phyloP scores from a whole-genome alignment of 768 basidiomycete species.

The Mycena rosella region DNA sequence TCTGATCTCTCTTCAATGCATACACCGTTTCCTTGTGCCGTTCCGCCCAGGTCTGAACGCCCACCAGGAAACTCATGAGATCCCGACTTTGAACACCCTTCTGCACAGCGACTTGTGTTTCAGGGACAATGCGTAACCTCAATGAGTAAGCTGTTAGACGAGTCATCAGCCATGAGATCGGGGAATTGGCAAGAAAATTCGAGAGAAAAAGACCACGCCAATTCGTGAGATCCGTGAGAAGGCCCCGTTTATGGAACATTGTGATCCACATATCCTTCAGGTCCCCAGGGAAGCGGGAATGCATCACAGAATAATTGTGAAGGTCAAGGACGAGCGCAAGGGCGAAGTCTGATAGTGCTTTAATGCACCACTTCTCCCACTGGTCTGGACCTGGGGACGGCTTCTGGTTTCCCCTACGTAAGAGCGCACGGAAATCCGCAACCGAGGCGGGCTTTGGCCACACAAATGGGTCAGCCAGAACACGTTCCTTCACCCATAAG shows the following conservation, averaged over 20 bases:
- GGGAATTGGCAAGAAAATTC: conserved; percentile 42
- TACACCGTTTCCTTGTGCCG: conserved; percentile 39
- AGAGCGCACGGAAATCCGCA: conserved; percentile 37
- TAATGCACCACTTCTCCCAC: conserved; percentile 53
- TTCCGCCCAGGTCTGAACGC: conserved; percentile 40
- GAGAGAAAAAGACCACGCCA: conserved; percentile 37
- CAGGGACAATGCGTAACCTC: conserved; percentile 37
- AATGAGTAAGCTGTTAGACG: conserved; percentile 41
- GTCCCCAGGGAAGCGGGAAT: conserved; percentile 42
- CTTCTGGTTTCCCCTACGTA: conserved; percentile 43
- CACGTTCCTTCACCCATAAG: conserved; percentile 13
- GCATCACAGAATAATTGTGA: conserved; percentile 42
- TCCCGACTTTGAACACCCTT: conserved; percentile 45
- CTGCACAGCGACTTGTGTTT: conserved; percentile 45
- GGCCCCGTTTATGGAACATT: conserved; percentile 44
- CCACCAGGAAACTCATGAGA: conserved; percentile 39
- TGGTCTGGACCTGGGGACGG: conserved; percentile 48
- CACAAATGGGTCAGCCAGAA: conserved; percentile 37
- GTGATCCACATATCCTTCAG: conserved; percentile 42
- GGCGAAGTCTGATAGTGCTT: conserved; percentile 39
- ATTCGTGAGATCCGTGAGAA: conserved; percentile 12
- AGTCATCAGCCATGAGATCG: conserved; percentile 44
- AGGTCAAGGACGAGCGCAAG: conserved; percentile 43
- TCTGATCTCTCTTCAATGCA: conserved; percentile 45
- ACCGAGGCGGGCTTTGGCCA: conserved; percentile 40